Evolutionary conservation across 768 basidiomycete species (phyloP).

Genomic region (Termitomyces sp.): DNA sequence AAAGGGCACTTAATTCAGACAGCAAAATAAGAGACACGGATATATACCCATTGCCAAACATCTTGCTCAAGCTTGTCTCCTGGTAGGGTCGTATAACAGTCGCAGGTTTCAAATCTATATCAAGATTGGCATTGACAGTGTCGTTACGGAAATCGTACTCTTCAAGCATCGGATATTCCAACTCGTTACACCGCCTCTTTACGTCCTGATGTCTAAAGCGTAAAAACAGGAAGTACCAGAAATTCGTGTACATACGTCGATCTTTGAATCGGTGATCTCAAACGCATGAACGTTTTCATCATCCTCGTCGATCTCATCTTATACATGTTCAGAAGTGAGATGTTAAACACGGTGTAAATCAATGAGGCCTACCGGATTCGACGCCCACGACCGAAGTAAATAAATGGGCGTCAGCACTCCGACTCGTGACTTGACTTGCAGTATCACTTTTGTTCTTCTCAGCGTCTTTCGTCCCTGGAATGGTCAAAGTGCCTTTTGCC

Average conservation of each 20-base stretch:
- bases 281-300: conserved; percentile 98
- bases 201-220: conserved; percentile 57
- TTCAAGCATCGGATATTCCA: conserved; percentile 97
- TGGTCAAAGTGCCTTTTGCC: conserved; percentile 73
- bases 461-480: conserved; percentile 77
- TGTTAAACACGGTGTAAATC: background rate
- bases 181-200: conserved; percentile 92
- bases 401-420: conserved; percentile 61
- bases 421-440: conserved; percentile 11
- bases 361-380: conserved; percentile 59
- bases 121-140: conserved; percentile 91
- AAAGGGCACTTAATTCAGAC: conserved; percentile 8
- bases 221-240: background rate
- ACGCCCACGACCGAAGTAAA: conserved; percentile 97
- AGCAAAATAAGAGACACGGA: conserved; percentile 1
- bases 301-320: conserved; percentile 96
- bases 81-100: conserved; percentile 98
- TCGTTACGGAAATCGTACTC: conserved; percentile 99
- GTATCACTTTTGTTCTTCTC: conserved; percentile 61
- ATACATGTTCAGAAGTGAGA: background rate
- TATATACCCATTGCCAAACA: conserved; percentile 95
- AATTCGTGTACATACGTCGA: conserved; percentile 60
- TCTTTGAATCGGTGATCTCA: conserved; percentile 89
- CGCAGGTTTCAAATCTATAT: conserved; percentile 97
- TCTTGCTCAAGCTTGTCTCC: conserved; percentile 96